phyloP scores from a whole-genome alignment of 129 eudicot genomes.

The Escallonia herrerae region DNA sequence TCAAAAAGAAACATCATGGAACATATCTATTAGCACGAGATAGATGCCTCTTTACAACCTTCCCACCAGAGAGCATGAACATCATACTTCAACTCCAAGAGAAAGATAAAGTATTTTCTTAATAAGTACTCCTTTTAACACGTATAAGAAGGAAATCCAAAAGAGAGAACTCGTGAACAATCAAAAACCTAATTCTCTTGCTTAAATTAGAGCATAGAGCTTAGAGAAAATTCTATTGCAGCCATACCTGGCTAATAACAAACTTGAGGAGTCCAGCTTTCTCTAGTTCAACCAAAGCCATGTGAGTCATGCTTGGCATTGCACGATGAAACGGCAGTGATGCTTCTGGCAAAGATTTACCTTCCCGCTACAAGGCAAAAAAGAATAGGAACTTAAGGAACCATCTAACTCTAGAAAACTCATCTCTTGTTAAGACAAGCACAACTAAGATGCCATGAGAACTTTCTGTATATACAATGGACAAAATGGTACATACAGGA shows the following conservation, averaged over 20 bases:
- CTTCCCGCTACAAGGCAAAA: conserved; percentile 54
- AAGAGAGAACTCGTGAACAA: neutral
- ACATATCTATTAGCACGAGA: too few relatives aligned
- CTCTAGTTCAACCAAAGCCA: conserved; percentile 89
- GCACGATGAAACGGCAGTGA: conserved; percentile 94
- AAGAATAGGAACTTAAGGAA: neutral
- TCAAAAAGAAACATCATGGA: too few relatives aligned
- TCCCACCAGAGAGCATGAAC: too few relatives aligned
- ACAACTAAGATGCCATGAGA: too few relatives aligned
- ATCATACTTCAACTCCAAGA: too few relatives aligned
- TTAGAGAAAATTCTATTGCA: neutral
- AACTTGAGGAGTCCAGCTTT: conserved; percentile 80
- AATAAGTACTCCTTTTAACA: neutral
- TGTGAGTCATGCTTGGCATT: conserved; percentile 77
- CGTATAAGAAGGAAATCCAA: neutral
- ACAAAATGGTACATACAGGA: too few relatives aligned
- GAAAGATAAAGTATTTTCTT: too few relatives aligned
- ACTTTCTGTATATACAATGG: neutral
- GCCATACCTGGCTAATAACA: conserved; percentile 81
- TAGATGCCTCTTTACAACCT: too few relatives aligned
- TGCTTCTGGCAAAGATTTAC: conserved; percentile 92
- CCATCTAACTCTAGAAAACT: too few relatives aligned
- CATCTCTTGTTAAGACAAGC: too few relatives aligned
- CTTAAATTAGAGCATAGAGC: neutral
- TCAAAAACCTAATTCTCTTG: neutral